These are phyloP conservation scores for Pichia exigua DNA, from an alignment of 805 yeast genomes.

Conservation along the genomic window DNA sequence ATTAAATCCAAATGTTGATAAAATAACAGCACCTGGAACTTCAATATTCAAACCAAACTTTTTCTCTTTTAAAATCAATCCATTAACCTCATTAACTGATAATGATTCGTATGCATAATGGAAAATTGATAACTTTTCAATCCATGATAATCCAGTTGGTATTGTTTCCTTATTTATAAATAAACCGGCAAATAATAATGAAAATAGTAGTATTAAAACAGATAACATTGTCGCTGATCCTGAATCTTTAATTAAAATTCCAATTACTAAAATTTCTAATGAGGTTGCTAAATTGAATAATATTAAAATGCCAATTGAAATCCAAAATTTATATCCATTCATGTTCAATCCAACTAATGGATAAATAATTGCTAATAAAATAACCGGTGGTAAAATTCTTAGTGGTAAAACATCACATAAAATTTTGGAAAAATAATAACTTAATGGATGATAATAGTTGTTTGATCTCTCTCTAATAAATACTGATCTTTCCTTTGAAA, in stretches of 20 bases:
- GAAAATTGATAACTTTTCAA: constrained; percentile 82
- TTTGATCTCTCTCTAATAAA: constrained; percentile 92
- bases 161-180: constrained; percentile 73
- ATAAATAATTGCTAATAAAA: constrained; percentile 71
- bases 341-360: constrained; percentile 86
- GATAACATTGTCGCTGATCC: constrained; percentile 90
- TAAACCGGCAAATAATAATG: constrained; percentile 86
- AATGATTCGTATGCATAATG: constrained; percentile 95
- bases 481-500: constrained; percentile 79
- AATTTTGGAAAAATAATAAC: constrained; percentile 80
- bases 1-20: constrained; percentile 91
- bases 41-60: constrained; percentile 91
- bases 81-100: constrained; percentile 86
- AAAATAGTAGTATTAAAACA: constrained; percentile 73
- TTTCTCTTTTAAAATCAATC: constrained; percentile 72
- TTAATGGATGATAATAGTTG: constrained; percentile 81
- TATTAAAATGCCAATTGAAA: constrained; percentile 61
- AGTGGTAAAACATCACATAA: constrained; percentile 89
- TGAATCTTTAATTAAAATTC: constrained; percentile 79
- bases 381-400: constrained; percentile 84
- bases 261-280: constrained; percentile 76
- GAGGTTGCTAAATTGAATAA: constrained; percentile 85
- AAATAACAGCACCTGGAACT: constrained; percentile 95
- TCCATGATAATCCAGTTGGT: constrained; percentile 47
- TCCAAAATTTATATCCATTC: constrained; percentile 65